phyloP scores from a whole-genome alignment of 2,329 filamentous ascomycete genomes.

The Pseudogymnoascus sp. region DNA sequence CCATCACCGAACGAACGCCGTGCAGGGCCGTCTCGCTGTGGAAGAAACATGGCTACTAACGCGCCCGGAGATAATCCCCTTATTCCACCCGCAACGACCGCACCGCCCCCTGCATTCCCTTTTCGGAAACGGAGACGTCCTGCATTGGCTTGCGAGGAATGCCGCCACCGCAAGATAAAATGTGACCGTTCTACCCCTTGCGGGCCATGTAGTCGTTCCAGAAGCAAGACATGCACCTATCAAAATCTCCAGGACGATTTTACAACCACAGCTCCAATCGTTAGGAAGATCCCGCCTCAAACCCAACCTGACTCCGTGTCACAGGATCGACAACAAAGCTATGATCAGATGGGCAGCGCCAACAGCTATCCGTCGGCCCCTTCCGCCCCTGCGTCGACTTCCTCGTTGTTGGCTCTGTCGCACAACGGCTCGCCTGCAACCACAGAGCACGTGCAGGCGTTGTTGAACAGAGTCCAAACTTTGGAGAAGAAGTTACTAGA shows the following conservation, averaged over 20 bases:
- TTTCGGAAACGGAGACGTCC: constrained; percentile 24
- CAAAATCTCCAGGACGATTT: constrained; percentile 11
- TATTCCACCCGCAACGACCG: not conserved
- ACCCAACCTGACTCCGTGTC: not conserved
- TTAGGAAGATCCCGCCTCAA: not conserved
- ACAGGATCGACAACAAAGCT: constrained; percentile 6
- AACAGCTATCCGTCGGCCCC: not conserved
- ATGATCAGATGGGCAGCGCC: not conserved
- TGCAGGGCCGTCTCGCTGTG: not conserved
- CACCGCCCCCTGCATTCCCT: constrained; percentile 4
- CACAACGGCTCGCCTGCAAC: not conserved
- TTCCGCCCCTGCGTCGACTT: not conserved
- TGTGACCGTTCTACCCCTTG: constrained; percentile 37
- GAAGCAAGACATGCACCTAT: constrained; percentile 29
- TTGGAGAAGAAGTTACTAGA: constrained; percentile 1
- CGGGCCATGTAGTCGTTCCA: constrained; percentile 28
- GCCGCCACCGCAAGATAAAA: constrained; percentile 39
- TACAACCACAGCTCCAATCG: constrained; percentile 2
- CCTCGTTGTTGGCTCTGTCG: not conserved
- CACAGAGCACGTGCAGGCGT: not conserved
- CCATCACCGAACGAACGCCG: not conserved
- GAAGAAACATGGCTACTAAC: not conserved
- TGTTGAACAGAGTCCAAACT: constrained; percentile 5
- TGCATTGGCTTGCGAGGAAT: constrained; percentile 33
- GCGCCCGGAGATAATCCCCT: not conserved